A percentile compares a stretch with the other conserved stretches of the same genome.
Evolutionary conservation across 2,329 filamentous ascomycete species (phyloP).

Genomic region (Ascochyta rabiei): DNA sequence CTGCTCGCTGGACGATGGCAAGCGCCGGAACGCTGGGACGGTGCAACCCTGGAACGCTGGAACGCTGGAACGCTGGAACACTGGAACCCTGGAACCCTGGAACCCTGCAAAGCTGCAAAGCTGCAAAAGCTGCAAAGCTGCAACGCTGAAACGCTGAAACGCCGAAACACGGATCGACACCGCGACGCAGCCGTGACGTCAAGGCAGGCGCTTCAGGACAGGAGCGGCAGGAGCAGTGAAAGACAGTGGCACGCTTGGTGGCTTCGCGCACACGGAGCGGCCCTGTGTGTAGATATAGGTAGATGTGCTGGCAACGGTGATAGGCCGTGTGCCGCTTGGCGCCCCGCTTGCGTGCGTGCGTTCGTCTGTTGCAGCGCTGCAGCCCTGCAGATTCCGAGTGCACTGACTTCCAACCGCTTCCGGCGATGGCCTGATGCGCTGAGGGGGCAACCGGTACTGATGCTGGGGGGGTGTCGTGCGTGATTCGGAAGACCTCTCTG

Average conservation of each 20-base stretch:
- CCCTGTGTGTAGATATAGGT: conserved; percentile 26
- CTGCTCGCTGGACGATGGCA: too few relatives aligned
- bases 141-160: neutral
- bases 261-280: conserved; percentile 9
- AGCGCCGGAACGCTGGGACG: too few relatives aligned
- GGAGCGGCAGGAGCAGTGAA: conserved; percentile 19
- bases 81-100: conserved; percentile 15
- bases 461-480: too few relatives aligned
- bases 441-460: conserved; percentile 18
- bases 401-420: conserved; percentile 32
- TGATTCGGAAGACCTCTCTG: too few relatives aligned
- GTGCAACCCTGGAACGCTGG: too few relatives aligned
- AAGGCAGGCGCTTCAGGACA: conserved; percentile 26
- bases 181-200: conserved; percentile 32
- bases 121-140: neutral
- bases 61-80: conserved; percentile 27
- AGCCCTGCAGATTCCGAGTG: conserved; percentile 29
- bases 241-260: conserved; percentile 7
- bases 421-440: conserved; percentile 34
- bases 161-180: conserved; percentile 36
- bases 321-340: conserved; percentile 29
- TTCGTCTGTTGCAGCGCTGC: conserved; percentile 12
- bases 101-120: conserved; percentile 10
- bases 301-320: conserved; percentile 26
- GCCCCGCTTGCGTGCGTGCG: conserved; percentile 31